These are phyloP conservation scores for Kodamaea restingae DNA, from an alignment of 805 yeast genomes.

Conservation along the genomic window DNA sequence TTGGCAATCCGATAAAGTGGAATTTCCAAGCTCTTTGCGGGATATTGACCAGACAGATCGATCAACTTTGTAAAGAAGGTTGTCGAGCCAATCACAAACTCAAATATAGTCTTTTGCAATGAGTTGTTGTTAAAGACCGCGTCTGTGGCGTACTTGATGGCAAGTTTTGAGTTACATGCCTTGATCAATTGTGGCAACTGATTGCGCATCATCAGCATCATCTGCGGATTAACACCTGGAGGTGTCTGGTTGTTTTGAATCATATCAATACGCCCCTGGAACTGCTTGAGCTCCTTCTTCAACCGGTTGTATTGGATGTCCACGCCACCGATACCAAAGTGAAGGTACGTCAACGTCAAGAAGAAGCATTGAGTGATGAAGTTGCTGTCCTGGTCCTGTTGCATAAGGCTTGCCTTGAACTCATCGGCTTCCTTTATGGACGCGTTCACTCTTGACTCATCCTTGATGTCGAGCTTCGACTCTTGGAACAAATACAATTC, in stretches of 20 bases:
- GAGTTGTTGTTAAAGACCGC: constrained; percentile 57
- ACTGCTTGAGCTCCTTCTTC: constrained; percentile 44
- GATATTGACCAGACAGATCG: constrained; percentile 68
- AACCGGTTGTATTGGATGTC: constrained; percentile 52
- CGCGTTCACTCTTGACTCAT: constrained; percentile 81
- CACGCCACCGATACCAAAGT: constrained; percentile 87
- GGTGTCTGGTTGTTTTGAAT: constrained; percentile 32
- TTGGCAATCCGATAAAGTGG: constrained; percentile 55
- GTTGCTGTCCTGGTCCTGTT: constrained; percentile 42
- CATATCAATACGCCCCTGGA: constrained; percentile 46
- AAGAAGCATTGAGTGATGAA: constrained; percentile 92
- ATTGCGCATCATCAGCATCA: constrained; percentile 18
- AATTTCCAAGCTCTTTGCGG: constrained; percentile 45
- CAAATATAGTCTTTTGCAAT: constrained; percentile 65
- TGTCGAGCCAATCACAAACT: constrained; percentile 71
- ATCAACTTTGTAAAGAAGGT: constrained; percentile 66
- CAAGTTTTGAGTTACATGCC: constrained; percentile 31
- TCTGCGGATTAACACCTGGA: constrained; percentile 26
- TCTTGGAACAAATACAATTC: constrained; percentile 55
- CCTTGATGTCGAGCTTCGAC: constrained; percentile 58
- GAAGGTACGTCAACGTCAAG: constrained; percentile 70
- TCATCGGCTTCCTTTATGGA: constrained; percentile 68
- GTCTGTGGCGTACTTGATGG: constrained; percentile 55
- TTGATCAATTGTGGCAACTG: constrained; percentile 49
- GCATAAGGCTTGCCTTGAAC: constrained; percentile 26